A percentile compares a stretch with the other conserved stretches of the same genome.
Conservation (phyloP, 75 land plant species). For the Cunninghamia lanceolata region DNA sequence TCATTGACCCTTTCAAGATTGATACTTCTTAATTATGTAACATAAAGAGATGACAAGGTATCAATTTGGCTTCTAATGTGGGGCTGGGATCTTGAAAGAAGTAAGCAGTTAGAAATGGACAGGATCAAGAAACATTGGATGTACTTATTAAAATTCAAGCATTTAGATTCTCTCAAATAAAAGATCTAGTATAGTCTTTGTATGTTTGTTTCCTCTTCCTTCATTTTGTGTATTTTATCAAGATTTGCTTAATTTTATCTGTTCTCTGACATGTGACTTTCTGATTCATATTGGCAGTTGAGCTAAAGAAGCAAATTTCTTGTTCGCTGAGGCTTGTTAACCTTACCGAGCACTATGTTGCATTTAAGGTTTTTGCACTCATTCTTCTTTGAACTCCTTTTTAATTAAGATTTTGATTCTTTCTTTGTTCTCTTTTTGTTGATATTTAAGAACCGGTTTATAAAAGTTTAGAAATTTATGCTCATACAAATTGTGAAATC, state of each 20-base stretch:
- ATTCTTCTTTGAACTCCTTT: not conserved
- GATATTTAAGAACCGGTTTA: not conserved
- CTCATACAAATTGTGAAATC: too few relatives aligned
- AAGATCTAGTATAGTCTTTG: not conserved
- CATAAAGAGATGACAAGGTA: not conserved
- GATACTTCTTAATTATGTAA: not conserved
- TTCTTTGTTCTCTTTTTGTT: not conserved
- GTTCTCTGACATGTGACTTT: not conserved
- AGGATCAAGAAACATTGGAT: not conserved
- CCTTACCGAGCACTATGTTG: conserved; percentile 33
- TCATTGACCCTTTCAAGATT: not conserved
- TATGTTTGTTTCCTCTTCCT: not conserved
- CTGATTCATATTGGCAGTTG: conserved; percentile 30
- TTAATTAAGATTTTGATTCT: not conserved
- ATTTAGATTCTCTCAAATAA: not conserved
- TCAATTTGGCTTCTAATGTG: not conserved
- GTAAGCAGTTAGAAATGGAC: not conserved
- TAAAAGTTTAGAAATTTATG: too few relatives aligned
- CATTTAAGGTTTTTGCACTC: conserved; percentile 38
- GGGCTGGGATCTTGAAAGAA: not conserved
- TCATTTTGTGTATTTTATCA: not conserved
- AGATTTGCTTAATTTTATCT: not conserved
- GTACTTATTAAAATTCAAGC: not conserved
- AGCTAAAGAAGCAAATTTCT: conserved; percentile 52
- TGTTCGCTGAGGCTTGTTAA: conserved; percentile 40